These are phyloP conservation scores for Oryza meridionalis DNA, from an alignment of 176 grass and related monocot species.

Conservation along the genomic window DNA sequence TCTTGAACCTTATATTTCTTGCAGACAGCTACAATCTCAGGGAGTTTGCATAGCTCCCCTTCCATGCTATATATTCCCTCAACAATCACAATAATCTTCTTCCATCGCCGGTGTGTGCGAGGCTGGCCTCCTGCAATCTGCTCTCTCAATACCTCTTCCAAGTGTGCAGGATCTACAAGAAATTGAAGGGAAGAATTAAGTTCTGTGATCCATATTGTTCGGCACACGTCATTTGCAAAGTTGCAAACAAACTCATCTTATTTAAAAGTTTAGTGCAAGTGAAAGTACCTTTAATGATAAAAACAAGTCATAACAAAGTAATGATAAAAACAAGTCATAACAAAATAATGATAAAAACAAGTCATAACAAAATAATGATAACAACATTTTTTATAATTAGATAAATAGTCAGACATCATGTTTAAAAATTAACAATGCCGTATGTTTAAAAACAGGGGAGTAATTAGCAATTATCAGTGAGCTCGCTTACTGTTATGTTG, in stretches of 20 bases:
- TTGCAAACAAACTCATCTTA: no score
- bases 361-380: no score
- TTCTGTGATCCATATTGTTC: background rate
- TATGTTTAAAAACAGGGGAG: background rate
- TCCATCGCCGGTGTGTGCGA: conserved; percentile 84
- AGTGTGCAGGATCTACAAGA: conserved; percentile 68
- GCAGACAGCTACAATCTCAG: conserved; percentile 87
- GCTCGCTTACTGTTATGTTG: conserved; percentile 97
- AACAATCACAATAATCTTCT: conserved; percentile 94
- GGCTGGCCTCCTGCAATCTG: conserved; percentile 86
- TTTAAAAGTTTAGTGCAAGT: no score
- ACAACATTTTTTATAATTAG: no score
- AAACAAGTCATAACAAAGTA: no score
- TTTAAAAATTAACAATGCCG: no score
- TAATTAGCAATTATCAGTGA: background rate
- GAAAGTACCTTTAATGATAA: no score
- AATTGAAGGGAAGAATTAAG: conserved; percentile 26
- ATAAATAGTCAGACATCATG: no score
- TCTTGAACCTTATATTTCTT: conserved; percentile 88
- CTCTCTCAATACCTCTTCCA: conserved; percentile 88
- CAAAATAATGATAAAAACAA: no score
- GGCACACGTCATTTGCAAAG: conserved; percentile 15
- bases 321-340: no score
- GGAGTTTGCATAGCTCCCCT: conserved; percentile 87
- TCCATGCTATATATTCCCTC: conserved; percentile 99